Conservation (phyloP, 176 grass and related monocot species). For the Aegilops tauschii region DNA sequence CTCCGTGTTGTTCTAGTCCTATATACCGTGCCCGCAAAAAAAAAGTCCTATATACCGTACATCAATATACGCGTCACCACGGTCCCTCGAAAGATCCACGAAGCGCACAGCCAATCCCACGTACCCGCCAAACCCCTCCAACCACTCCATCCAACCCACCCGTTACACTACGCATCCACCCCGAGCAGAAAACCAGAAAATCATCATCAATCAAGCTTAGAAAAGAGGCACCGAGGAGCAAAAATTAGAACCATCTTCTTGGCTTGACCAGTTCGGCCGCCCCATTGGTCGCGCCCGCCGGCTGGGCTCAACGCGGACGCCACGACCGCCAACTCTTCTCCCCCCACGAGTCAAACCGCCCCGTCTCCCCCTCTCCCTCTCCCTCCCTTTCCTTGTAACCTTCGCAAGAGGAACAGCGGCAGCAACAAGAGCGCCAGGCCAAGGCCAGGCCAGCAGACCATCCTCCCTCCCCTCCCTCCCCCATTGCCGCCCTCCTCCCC, state of each 20-base stretch:
- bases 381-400: slow-evolving; percentile 33
- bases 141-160: slow-evolving; percentile 18
- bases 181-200: not conserved
- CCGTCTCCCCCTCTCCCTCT: not conserved
- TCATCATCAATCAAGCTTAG: not conserved
- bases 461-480: not conserved
- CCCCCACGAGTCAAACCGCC: slow-evolving; percentile 28
- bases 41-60: too few relatives aligned
- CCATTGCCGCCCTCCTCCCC: not conserved
- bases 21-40: not conserved
- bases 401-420: slow-evolving; percentile 20
- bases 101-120: not conserved
- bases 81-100: not conserved
- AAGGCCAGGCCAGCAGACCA: not conserved
- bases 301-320: slow-evolving; percentile 28
- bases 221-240: not conserved
- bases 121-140: not conserved
- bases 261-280: slow-evolving; percentile 8
- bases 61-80: not conserved
- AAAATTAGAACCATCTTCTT: not conserved
- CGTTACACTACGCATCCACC: not conserved
- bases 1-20: not conserved
- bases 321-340: slow-evolving; percentile 13
- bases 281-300: slow-evolving; percentile 38
- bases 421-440: not conserved